Percentiles rank a stretch among this genome's conserved stretches.
Conservation (phyloP, 495 filamentous ascomycete species). For the Pseudoneurospora amorphoporcata region DNA sequence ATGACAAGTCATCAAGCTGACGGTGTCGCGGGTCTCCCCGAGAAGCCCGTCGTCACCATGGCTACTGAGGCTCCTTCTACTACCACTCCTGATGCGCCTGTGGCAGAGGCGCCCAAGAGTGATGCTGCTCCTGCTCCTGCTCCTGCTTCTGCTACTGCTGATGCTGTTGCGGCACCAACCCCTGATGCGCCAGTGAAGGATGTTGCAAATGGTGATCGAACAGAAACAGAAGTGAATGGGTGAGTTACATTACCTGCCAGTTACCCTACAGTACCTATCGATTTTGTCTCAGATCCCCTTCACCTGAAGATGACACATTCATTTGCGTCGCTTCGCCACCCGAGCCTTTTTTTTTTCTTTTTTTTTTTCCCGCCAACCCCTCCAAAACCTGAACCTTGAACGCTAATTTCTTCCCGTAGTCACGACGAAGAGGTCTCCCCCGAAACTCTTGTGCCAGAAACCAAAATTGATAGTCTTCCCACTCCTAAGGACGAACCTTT, state of each 20-base stretch:
- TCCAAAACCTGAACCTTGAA: not conserved
- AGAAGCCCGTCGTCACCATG: slow-evolving; percentile 38
- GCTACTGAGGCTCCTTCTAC: slow-evolving; percentile 15
- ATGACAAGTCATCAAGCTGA: slow-evolving; percentile 46
- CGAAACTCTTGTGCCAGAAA: not conserved
- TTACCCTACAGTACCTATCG: not conserved
- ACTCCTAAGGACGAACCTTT: not conserved
- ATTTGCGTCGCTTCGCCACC: not conserved
- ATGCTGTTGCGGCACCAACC: not conserved
- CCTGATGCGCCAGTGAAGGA: slow-evolving; percentile 28
- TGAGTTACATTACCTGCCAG: slow-evolving; percentile 9
- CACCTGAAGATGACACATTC: not conserved
- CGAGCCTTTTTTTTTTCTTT: not conserved
- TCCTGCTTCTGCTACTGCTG: not conserved
- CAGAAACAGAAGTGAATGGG: slow-evolving; percentile 18
- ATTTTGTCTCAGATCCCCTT: not conserved
- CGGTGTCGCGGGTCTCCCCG: slow-evolving; percentile 29
- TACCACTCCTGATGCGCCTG: not conserved
- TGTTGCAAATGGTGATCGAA: slow-evolving; percentile 11
- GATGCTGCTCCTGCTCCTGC: not conserved
- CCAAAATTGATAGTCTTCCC: not conserved
- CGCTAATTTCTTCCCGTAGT: not conserved
- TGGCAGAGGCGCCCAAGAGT: not conserved
- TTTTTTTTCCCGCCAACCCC: not conserved
- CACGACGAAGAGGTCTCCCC: not conserved